A percentile compares a stretch with the other conserved stretches of the same genome.
These are phyloP conservation scores for Penicillium sp. DNA, from an alignment of 2,329 filamentous ascomycete genomes.

Conservation along the genomic window DNA sequence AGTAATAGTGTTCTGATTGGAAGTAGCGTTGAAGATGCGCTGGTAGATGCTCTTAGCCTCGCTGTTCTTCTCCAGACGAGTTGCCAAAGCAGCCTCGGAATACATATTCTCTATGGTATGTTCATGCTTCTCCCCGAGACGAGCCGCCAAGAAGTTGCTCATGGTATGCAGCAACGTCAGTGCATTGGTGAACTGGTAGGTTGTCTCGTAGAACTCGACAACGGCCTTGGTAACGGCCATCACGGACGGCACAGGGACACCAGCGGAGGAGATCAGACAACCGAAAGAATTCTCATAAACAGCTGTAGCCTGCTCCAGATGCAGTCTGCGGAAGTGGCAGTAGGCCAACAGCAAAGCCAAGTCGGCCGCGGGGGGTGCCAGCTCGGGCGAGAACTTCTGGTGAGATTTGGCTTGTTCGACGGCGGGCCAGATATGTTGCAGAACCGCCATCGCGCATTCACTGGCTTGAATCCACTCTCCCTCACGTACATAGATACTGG, in stretches of 20 bases:
- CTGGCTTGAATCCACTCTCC: constrained; percentile 31
- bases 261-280: constrained; percentile 31
- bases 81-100: constrained; percentile 46
- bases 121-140: constrained; percentile 40
- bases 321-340: constrained; percentile 34
- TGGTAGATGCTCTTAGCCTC: constrained; percentile 44
- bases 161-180: constrained; percentile 30
- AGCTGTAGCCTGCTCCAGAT: constrained; percentile 27
- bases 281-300: constrained; percentile 37
- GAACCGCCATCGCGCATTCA: constrained; percentile 28
- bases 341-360: constrained; percentile 34
- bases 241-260: constrained; percentile 31
- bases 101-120: constrained; percentile 50
- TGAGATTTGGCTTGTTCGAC: constrained; percentile 30
- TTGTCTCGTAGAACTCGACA: constrained; percentile 38
- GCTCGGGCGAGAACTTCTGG: constrained; percentile 28
- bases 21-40: constrained; percentile 42
- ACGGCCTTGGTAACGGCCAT: constrained; percentile 34
- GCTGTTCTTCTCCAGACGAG: constrained; percentile 38
- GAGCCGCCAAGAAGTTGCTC: constrained; percentile 31
- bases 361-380: constrained; percentile 33
- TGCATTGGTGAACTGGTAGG: constrained; percentile 37
- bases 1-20: constrained; percentile 30
- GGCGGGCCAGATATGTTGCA: constrained; percentile 34
- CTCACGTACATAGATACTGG: constrained; percentile 32